Percentiles rank a stretch among this genome's conserved stretches.
These are phyloP conservation scores for Rhodotorula toruloides DNA, from an alignment of 768 basidiomycete species.

Conservation along the genomic window DNA sequence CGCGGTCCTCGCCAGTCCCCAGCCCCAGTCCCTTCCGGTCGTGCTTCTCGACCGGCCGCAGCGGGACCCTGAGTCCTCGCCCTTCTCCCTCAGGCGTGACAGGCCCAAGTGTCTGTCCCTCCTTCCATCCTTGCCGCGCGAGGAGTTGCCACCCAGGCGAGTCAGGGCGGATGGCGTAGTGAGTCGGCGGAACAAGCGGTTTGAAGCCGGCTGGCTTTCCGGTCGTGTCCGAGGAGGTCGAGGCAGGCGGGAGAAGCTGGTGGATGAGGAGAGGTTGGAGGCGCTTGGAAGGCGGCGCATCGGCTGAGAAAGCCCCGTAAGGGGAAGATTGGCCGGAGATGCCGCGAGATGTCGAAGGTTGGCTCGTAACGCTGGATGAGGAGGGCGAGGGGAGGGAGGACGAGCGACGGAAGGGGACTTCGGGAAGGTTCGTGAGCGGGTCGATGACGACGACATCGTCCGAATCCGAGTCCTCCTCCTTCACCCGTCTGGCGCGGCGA, in stretches of 20 bases:
- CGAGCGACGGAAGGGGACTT: background rate
- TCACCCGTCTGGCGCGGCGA: no score
- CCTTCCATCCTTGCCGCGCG: constrained; percentile 20
- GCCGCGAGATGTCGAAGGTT: background rate
- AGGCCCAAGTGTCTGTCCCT: constrained; percentile 14
- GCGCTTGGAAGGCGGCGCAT: background rate
- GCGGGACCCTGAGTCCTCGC: constrained; percentile 20
- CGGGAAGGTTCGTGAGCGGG: constrained; percentile 4
- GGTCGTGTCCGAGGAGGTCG: background rate
- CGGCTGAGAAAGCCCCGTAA: no score
- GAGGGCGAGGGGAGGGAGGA: background rate
- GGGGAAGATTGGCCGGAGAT: background rate
- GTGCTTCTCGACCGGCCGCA: constrained; percentile 30
- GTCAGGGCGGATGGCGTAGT: constrained; percentile 13
- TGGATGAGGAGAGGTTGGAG: constrained; percentile 12
- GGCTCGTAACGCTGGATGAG: no score
- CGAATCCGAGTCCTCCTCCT: background rate
- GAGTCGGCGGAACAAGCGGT: background rate
- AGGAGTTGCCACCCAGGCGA: constrained; percentile 16
- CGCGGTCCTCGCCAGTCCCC: background rate
- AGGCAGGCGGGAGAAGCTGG: constrained; percentile 11
- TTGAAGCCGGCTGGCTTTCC: background rate
- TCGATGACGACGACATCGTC: constrained; percentile 14
- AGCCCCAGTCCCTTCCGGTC: constrained; percentile 18
- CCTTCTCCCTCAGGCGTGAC: background rate